Base-by-base conservation (phyloP, 805 yeast genomes). In the Cyberlindnera samutprakarnensis region DNA sequence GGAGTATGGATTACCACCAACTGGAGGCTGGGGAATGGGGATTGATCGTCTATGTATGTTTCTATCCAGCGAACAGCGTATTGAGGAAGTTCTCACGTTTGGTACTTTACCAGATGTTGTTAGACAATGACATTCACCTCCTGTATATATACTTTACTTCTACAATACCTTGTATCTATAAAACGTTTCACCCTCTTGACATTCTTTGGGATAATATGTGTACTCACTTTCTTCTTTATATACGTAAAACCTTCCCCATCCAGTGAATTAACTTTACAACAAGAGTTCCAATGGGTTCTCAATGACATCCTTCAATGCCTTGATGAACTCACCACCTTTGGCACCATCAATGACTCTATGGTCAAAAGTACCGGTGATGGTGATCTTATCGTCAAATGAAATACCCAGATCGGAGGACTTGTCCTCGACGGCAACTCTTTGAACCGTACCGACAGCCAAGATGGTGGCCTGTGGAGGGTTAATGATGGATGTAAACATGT, bases 301-400 rank as follows among this genome's bases (percentile, higher is more conserved):
- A 47, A 92, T 62, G 45, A 87, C 78, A 52, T 70, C 71, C 76
- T 92, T 92, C 64, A 92, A 72, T 48, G 86, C 95, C 64, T 76
- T 86, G 71, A 92, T 84, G 74, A 76, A 92, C 51, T 92, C 97
- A 59, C 94, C 99, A 52, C 95, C 99, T 51, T 81, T 76, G 35
- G 97, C 97, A 57, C 99, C 99, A 56, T 92, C 99, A 43, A 90
- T 79, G 39, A 82, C 80, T 70, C 96, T 84, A 72, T 92, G 99
- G 68, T 92, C 99, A 56, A 92, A 92, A 33, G 97, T 84, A 64
- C 95, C 97, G 36, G 97, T 88, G 59, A 90, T 73, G 50, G 79
- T 83, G 56, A 92, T 81, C 54, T 82, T 80, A 54, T 85, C 94
- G 51, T 87, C 96, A 54, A 92, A 90, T 33, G 83, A 73, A 61